Conservation (phyloP, 139 green algal genomes). For the Desmodesmus armatus region DNA sequence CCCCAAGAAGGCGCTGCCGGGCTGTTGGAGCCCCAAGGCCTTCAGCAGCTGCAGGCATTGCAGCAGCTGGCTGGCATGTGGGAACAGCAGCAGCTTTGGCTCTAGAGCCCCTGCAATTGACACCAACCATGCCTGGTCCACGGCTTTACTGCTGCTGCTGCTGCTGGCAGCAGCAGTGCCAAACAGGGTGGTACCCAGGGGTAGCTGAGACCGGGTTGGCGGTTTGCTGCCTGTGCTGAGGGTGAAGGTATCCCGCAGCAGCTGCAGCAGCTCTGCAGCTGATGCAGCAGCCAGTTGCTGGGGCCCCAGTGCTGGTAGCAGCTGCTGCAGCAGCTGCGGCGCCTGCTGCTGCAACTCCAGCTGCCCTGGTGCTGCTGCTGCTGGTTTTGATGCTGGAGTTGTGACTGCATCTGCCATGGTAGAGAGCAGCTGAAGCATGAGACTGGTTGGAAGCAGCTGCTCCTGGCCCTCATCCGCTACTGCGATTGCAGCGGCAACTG, state of each 20-base stretch:
- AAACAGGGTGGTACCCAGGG: not conserved
- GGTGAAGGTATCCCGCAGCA: conserved; percentile 13
- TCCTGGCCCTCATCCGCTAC: not conserved
- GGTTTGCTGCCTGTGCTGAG: conserved; percentile 1
- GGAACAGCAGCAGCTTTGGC: conserved; percentile 38
- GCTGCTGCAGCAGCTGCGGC: conserved; percentile 19
- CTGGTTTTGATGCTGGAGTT: too few species aligned
- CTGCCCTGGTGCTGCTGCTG: not conserved
- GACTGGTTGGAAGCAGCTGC: too few species aligned
- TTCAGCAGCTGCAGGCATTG: conserved; percentile 28
- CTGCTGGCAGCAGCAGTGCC: not conserved
- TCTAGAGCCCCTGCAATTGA: conserved; percentile 1
- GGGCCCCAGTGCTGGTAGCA: not conserved
- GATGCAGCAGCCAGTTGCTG: too few species aligned
- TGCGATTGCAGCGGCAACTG: not conserved
- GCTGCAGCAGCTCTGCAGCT: conserved; percentile 25
- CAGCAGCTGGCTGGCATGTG: conserved; percentile 27
- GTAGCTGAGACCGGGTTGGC: conserved; percentile 8
- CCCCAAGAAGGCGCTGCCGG: conserved; percentile 7
- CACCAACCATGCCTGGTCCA: not conserved
- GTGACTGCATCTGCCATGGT: conserved; percentile 1
- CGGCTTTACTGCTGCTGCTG: not conserved
- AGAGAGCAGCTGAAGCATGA: conserved; percentile 34
- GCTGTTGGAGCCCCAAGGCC: not conserved
- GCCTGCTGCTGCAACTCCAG: conserved; percentile 9